These are phyloP conservation scores for Plasmopara viticola DNA, from an alignment of 352 stramenopile species.

Conservation along the genomic window DNA sequence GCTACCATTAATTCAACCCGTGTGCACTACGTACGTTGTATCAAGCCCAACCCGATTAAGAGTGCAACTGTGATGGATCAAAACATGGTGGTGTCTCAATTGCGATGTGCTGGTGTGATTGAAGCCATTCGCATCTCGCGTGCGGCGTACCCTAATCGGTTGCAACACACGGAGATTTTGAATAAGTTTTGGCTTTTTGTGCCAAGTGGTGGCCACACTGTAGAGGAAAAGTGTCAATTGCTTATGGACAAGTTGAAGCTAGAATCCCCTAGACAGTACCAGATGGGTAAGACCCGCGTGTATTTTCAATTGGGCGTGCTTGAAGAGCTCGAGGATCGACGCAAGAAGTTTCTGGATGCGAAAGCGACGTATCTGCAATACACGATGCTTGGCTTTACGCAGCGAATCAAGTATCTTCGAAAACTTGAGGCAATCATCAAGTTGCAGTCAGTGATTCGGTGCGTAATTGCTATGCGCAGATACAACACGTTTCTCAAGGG, in stretches of 20 bases:
- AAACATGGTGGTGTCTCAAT: conserved; percentile 92
- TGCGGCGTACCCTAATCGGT: conserved; percentile 97
- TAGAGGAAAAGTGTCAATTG: conserved; percentile 61
- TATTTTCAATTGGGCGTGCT: conserved; percentile 84
- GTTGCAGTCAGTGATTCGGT: conserved; percentile 77
- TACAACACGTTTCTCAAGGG: conserved; percentile 81
- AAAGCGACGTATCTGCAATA: conserved; percentile 75
- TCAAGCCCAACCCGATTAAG: conserved; percentile 98
- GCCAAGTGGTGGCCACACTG: conserved; percentile 43
- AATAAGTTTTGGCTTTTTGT: conserved; percentile 84
- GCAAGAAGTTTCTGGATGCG: conserved; percentile 79
- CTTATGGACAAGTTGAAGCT: conserved; percentile 81
- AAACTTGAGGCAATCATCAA: conserved; percentile 77
- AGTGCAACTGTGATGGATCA: conserved; percentile 88
- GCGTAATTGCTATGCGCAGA: conserved; percentile 73
- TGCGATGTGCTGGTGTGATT: conserved; percentile 97
- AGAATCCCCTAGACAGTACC: conserved; percentile 63
- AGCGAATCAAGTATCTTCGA: conserved; percentile 71
- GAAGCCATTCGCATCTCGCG: conserved; percentile 98
- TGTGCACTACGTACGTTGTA: conserved; percentile 98
- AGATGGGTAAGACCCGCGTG: conserved; percentile 84
- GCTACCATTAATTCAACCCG: conserved; percentile 93
- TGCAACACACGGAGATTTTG: conserved; percentile 85
- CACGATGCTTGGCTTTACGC: conserved; percentile 70
- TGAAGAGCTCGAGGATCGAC: conserved; percentile 78